Evolutionary conservation across 2,329 filamentous ascomycete species (phyloP), one percentile per base, ranked within the genome.

Genomic region (Hypoxylon sp.): DNA sequence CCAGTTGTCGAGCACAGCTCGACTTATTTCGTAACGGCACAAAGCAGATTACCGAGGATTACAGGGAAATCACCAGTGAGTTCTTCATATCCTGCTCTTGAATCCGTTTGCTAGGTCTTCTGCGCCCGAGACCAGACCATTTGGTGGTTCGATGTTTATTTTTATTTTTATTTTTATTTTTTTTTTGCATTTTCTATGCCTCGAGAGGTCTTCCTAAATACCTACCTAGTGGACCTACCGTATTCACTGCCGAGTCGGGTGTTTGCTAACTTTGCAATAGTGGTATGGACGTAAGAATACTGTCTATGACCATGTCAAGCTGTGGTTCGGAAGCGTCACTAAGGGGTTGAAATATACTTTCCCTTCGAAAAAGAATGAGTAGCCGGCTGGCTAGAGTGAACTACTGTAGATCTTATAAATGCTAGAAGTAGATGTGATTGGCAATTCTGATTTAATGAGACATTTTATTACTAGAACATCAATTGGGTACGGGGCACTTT

Each of bases 281-380:
- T 75, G 73, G 72, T 74, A 74, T 40, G 74, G 73, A 13, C 68
- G 74, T 8, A 69, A 66, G 14, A 73, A 71, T 55, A 61, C 60
- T 10, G 22, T 72, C 20, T 74, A 73, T 50, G 74, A 75, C 25
- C 60, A 63, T 14, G 42, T 68, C 11, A 72, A 73, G 53, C 50
- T 74, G 2, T 74, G 74, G 74, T 73, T 75, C 51, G 74, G 74
- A 11, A 74, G 70, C 35, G 35, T 72, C n/a, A 74, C 73, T 3
- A 72, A 71, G 14, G 72, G 73, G 6, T 30, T 74, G 58, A 42
- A 63, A 56, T 75, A 74, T 48, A 69, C 66, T 1, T 54, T 70
- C 1, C 67, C 72, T 11, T 57, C 60, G 20, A 73, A 72, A 35
- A 75, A 73, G 55, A 30, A 67, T 8, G 46, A 65, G 13, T 74